A percentile compares a stretch with the other conserved stretches of the same genome.
Conservation (phyloP, 257 asterid genomes). For the Prunella vulgaris region DNA sequence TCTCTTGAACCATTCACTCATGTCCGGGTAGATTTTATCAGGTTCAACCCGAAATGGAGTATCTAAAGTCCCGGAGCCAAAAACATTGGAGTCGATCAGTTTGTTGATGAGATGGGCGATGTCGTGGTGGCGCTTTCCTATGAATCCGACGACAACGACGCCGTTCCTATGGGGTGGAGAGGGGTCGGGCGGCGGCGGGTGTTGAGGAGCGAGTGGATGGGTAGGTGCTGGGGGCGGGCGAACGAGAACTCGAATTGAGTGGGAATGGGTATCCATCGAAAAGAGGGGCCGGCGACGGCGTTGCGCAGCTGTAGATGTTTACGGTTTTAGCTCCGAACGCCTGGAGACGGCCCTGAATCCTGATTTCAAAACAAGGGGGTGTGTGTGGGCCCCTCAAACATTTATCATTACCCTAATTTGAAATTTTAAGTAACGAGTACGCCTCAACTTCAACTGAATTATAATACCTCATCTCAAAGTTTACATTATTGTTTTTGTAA, state of each 20-base stretch:
- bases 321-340: too few species aligned
- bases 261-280: slow-evolving; percentile 49
- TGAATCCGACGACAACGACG: slow-evolving; percentile 80
- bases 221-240: slow-evolving; percentile 52
- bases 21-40: slow-evolving; percentile 37
- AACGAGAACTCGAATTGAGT: slow-evolving; percentile 64
- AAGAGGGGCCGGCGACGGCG: not conserved
- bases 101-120: slow-evolving; percentile 73
- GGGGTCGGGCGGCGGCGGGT: slow-evolving; percentile 23
- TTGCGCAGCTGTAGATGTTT: too few species aligned
- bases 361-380: not conserved
- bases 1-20: slow-evolving; percentile 53
- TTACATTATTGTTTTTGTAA: too few species aligned
- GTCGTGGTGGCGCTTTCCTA: slow-evolving; percentile 67
- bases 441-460: too few species aligned
- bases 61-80: slow-evolving; percentile 72
- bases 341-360: not conserved
- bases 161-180: slow-evolving; percentile 44
- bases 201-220: slow-evolving; percentile 30
- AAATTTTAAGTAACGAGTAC: too few species aligned
- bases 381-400: too few species aligned
- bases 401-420: too few species aligned
- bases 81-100: slow-evolving; percentile 62
- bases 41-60: slow-evolving; percentile 42
- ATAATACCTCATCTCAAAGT: too few species aligned